Conservation (phyloP, 2,329 filamentous ascomycete species). For the Colletotrichum aenigma region DNA sequence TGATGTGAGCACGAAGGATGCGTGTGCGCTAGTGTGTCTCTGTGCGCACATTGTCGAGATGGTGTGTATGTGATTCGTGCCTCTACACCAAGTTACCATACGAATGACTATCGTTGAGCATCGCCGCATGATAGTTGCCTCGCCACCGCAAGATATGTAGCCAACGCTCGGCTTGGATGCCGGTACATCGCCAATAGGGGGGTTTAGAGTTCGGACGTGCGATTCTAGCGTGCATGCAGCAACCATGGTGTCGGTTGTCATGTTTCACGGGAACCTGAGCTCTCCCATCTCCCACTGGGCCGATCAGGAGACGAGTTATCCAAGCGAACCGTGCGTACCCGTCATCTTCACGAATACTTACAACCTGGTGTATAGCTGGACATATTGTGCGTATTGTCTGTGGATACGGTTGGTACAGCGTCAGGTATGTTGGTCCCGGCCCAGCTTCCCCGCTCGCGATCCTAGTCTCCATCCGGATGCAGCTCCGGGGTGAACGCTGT, state of each 20-base stretch:
- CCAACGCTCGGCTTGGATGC: neutral
- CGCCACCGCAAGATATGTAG: neutral
- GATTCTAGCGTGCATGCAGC: neutral
- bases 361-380: neutral
- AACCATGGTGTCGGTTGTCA: neutral
- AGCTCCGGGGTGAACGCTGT: constrained; percentile 8
- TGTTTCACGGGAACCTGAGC: constrained; percentile 3
- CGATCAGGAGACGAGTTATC: neutral
- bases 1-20: neutral
- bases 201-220: neutral
- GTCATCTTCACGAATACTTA: neutral
- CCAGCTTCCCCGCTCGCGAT: neutral
- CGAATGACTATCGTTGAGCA: neutral
- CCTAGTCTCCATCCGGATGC: neutral
- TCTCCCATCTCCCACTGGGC: neutral
- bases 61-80: neutral
- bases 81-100: neutral
- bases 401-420: neutral
- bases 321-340: neutral
- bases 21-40: neutral
- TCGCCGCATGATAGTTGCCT: neutral
- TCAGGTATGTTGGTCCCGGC: neutral
- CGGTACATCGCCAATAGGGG: neutral
- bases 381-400: neutral
- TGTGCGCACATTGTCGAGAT: neutral